Conservation (phyloP, 2,329 filamentous ascomycete genomes). For the Sporothrix sp. region DNA sequence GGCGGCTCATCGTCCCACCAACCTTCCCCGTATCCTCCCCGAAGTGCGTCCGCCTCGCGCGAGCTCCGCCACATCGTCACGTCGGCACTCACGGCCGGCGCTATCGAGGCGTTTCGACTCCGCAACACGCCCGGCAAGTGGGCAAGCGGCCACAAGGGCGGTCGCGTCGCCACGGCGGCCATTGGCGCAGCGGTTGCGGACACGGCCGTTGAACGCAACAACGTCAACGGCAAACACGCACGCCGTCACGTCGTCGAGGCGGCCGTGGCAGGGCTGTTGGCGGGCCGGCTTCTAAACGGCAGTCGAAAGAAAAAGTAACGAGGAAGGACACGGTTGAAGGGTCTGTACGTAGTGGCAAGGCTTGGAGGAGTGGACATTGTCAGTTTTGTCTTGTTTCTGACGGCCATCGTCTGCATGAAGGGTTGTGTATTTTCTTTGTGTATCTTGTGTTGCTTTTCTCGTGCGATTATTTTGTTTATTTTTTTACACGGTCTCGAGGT, state of each 20-base stretch:
- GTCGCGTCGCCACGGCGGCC: conserved; percentile 18
- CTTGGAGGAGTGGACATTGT: neutral
- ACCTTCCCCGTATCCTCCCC: no score
- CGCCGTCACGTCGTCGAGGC: conserved; percentile 19
- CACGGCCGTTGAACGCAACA: conserved; percentile 12
- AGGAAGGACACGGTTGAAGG: neutral
- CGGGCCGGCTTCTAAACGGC: conserved; percentile 20
- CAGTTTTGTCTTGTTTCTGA: no score
- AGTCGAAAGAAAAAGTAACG: conserved; percentile 13
- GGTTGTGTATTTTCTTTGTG: no score
- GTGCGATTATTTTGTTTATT: no score
- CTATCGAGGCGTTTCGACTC: conserved; percentile 17
- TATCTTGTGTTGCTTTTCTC: no score
- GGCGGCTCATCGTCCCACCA: no score
- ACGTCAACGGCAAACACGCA: conserved; percentile 10
- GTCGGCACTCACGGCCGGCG: conserved; percentile 17
- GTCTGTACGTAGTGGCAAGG: no score
- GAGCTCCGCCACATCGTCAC: conserved; percentile 12
- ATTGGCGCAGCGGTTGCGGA: conserved; percentile 17
- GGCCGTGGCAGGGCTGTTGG: conserved; percentile 18
- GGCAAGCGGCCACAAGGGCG: conserved; percentile 14
- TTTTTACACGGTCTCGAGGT: no score
- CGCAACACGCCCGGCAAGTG: conserved; percentile 16
- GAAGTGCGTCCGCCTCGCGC: neutral
- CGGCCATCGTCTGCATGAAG: no score